Evolutionary conservation across 208 protist species (phyloP).

Genomic region (Trypanosoma boissoni): DNA sequence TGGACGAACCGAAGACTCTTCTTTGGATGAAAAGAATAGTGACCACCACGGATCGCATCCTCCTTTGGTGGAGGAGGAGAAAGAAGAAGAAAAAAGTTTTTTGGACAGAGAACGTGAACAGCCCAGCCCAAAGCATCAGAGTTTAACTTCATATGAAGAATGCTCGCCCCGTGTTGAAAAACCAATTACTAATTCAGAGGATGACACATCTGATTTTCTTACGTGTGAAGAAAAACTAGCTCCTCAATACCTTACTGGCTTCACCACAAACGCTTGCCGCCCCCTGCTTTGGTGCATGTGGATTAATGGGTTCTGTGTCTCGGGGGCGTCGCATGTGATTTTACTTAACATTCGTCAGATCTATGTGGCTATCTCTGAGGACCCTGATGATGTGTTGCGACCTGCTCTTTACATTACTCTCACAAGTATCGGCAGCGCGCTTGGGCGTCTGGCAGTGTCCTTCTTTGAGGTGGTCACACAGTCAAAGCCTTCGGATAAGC

Average conservation of each 20-base stretch:
- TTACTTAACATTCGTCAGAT: conserved; percentile 78
- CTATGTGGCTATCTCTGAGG: conserved; percentile 50
- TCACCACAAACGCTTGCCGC: conserved; percentile 44
- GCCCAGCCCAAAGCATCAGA: too few species aligned
- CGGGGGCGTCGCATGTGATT: conserved; percentile 58
- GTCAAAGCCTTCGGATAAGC: conserved; percentile 41
- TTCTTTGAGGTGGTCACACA: conserved; percentile 67
- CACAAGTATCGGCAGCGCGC: conserved; percentile 66
- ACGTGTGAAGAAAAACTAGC: too few species aligned
- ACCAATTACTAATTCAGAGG: too few species aligned
- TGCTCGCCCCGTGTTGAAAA: too few species aligned
- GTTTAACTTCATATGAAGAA: too few species aligned
- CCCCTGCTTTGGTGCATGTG: conserved; percentile 50
- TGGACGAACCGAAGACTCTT: too few species aligned
- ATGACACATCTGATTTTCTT: too few species aligned
- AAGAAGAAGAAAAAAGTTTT: too few species aligned
- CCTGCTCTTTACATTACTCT: conserved; percentile 58
- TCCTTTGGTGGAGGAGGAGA: too few species aligned
- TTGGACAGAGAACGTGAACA: too few species aligned
- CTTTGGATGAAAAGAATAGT: too few species aligned
- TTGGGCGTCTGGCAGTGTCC: conserved; percentile 65
- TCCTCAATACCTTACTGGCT: conserved; percentile 71
- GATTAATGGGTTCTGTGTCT: conserved; percentile 54
- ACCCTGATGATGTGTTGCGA: conserved; percentile 29
- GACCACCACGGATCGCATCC: too few species aligned